These are phyloP conservation scores for Elongisporangium prolatum DNA, from an alignment of 352 stramenopile genomes.

Conservation along the genomic window DNA sequence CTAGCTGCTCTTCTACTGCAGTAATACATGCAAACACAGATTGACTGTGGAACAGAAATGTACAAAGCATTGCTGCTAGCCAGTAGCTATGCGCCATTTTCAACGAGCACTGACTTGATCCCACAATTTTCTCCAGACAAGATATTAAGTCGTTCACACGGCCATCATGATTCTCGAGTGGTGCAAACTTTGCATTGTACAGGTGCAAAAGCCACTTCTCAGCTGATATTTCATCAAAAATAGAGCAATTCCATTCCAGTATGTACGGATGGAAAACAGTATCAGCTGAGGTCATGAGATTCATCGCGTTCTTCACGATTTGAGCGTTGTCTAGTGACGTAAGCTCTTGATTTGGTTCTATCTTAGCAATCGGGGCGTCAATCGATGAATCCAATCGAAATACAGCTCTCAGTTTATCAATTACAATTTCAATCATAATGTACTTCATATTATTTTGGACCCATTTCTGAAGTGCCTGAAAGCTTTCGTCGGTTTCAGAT, in stretches of 20 bases:
- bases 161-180: not conserved
- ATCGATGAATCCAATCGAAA: not conserved
- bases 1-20: not conserved
- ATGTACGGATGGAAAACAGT: not conserved
- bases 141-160: slow-evolving; percentile 12
- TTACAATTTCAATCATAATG: not conserved
- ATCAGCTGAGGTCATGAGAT: not conserved
- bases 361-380: not conserved
- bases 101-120: not conserved
- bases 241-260: slow-evolving; percentile 4
- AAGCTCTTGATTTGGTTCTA: not conserved
- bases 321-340: not conserved
- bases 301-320: not conserved
- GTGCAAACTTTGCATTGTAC: not conserved
- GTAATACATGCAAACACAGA: not conserved
- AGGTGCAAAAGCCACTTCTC: slow-evolving; percentile 21
- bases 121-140: slow-evolving; percentile 10
- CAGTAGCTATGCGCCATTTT: slow-evolving; percentile 20
- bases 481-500: not conserved
- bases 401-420: not conserved
- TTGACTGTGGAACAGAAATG: slow-evolving; percentile 20
- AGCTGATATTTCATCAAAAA: slow-evolving; percentile 19
- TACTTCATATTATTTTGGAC: not conserved
- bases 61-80: slow-evolving; percentile 36
- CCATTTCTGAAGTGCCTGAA: not conserved